Evolutionary conservation across 805 yeast genomes (phyloP), one percentile per base, ranked within the genome.

Genomic region (Middelhovenomyces tepae): DNA sequence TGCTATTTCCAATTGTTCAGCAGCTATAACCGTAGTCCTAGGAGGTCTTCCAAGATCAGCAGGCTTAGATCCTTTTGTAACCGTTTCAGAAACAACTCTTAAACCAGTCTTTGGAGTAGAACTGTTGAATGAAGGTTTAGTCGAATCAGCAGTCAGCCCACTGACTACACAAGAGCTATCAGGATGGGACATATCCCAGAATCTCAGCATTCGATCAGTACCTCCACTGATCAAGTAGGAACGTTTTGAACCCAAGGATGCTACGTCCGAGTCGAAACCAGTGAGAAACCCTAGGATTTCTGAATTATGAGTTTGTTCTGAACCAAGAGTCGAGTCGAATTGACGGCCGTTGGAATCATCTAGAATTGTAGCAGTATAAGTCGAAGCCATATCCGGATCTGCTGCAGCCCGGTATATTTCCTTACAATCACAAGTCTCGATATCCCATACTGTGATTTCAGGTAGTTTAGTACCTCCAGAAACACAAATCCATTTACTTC

Each of bases 391-490:
- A 19, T 39, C 38, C 10, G 32, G 22, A 21, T 32, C 38, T 2
- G 32, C 32, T 11, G 46, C 33, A 3, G 36, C 37, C 9, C 54
- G 42, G 28, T 62, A 59, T 0, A 66, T 59, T 36, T 62, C 66
- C 16, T 66, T 60, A 46, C 93, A 80, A 29, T 69, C 73, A 13
- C 72, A 60, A 16, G 67, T 64, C 6, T 83, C 75, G 8, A 82
- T 64, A 47, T 83, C 89, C 91, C 94, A 82, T 0, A 84, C 65
- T 0, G 80, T 67, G 4, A 79, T 64, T 37, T 77, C 76, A 0
- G 74, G 59, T 3, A 65, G 68, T 2, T 68, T 65, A 16, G 73
- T 66, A 1, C 91, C 93, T 0, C 93, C 93, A 8, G 71, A 63
- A 31, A 81, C 64, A n/a, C 72, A 65, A 7, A 75, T 60, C 54